A percentile compares a stretch with the other conserved stretches of the same genome.
Conservation (phyloP, 352 stramenopile genomes). For the Globisporangium okanoganense region DNA sequence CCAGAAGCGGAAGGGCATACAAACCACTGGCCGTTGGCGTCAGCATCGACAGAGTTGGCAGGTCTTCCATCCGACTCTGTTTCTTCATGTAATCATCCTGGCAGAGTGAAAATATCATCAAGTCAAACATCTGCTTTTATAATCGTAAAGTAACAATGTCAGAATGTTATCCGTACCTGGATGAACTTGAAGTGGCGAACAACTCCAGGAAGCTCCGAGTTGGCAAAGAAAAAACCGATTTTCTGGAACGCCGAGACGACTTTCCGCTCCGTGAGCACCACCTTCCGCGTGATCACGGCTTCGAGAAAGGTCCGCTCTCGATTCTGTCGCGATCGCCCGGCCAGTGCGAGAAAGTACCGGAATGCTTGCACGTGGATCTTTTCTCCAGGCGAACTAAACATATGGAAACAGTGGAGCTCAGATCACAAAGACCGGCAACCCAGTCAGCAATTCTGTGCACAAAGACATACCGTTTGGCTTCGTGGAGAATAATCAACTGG, state of each 20-base stretch:
- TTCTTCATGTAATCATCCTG: slow-evolving; percentile 46
- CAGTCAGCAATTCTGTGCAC: neutral
- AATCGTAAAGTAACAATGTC: no score
- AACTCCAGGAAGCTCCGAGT: slow-evolving; percentile 40
- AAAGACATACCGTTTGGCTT: slow-evolving; percentile 45
- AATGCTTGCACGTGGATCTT: slow-evolving; percentile 54
- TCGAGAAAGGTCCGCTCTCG: slow-evolving; percentile 54
- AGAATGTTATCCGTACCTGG: no score
- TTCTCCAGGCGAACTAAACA: slow-evolving; percentile 41
- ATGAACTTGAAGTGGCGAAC: slow-evolving; percentile 45
- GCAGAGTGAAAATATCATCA: neutral
- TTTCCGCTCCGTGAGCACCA: slow-evolving; percentile 61
- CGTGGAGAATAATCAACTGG: slow-evolving; percentile 44
- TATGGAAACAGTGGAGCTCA: neutral
- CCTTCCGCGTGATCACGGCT: slow-evolving; percentile 55
- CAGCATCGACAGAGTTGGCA: slow-evolving; percentile 57
- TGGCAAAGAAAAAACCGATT: slow-evolving; percentile 55
- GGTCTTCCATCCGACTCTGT: slow-evolving; percentile 53
- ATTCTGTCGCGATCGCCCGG: slow-evolving; percentile 35
- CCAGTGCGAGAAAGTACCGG: slow-evolving; percentile 50
- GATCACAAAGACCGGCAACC: neutral
- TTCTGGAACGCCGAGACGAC: slow-evolving; percentile 40
- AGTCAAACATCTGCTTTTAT: neutral
- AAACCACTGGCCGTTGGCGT: slow-evolving; percentile 30
- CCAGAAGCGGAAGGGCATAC: slow-evolving; percentile 48